These are phyloP conservation scores for Nemania diffusa DNA, from an alignment of 2,329 filamentous ascomycete species.

Conservation along the genomic window DNA sequence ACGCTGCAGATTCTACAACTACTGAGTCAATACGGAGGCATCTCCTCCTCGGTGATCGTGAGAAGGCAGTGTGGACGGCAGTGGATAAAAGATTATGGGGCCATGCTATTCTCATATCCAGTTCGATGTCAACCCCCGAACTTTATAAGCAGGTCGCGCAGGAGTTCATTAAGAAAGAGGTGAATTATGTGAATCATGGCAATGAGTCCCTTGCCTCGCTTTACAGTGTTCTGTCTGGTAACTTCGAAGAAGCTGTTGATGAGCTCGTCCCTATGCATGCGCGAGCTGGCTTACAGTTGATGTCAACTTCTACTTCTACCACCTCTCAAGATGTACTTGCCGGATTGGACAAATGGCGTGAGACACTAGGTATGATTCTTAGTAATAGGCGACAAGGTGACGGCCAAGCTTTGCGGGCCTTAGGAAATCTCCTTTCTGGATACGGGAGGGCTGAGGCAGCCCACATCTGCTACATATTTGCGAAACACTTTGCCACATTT, in stretches of 20 bases:
- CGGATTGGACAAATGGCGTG: conserved; percentile 92
- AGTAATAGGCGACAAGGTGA: conserved; percentile 90
- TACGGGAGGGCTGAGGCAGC: conserved; percentile 93
- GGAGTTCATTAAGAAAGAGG: conserved; percentile 95
- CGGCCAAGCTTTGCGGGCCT: conserved; percentile 76
- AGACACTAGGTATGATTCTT: conserved; percentile 85
- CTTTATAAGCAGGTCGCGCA: conserved; percentile 94
- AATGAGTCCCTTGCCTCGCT: conserved; percentile 90
- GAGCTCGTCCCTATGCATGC: conserved; percentile 94
- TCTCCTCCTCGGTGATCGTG: conserved; percentile 82
- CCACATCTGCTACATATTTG: conserved; percentile 93
- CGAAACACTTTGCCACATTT: conserved; percentile 75
- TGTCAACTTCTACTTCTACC: conserved; percentile 75
- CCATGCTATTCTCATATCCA: conserved; percentile 90
- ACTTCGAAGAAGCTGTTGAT: conserved; percentile 93
- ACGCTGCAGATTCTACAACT: conserved; percentile 74
- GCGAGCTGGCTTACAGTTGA: conserved; percentile 88
- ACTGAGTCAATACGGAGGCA: conserved; percentile 78
- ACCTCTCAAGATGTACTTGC: conserved; percentile 78
- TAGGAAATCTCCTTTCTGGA: conserved; percentile 83
- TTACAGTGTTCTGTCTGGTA: conserved; percentile 94
- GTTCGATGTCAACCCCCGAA: conserved; percentile 75
- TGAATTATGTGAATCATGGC: conserved; percentile 81
- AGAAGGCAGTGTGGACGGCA: conserved; percentile 92
- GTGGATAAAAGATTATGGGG: conserved; percentile 96